Conservation (phyloP, 768 basidiomycete genomes). For the Phaffia tasmanica region DNA sequence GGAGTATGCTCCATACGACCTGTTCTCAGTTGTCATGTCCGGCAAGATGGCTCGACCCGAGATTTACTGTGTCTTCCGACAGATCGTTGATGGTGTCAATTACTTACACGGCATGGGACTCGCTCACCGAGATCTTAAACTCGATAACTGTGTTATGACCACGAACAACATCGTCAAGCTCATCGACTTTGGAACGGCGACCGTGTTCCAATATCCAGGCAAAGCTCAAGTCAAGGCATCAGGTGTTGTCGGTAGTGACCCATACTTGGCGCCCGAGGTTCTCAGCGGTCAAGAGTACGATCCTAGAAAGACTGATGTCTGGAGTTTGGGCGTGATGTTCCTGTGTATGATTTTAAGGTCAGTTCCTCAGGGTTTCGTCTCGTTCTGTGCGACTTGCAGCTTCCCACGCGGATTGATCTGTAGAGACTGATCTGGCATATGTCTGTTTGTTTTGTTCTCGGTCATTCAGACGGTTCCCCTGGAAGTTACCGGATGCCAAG, state of each 20-base stretch:
- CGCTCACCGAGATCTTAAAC: slow-evolving; percentile 95
- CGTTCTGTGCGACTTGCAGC: not conserved
- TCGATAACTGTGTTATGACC: slow-evolving; percentile 99
- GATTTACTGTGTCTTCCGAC: slow-evolving; percentile 97
- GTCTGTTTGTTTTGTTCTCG: not conserved
- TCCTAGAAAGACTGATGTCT: slow-evolving; percentile 94
- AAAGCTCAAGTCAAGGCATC: slow-evolving; percentile 65
- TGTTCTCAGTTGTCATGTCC: slow-evolving; percentile 99
- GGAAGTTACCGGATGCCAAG: slow-evolving; percentile 96
- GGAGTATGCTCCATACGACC: slow-evolving; percentile 97
- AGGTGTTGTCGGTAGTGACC: slow-evolving; percentile 92
- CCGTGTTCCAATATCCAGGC: slow-evolving; percentile 97
- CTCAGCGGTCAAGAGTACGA: slow-evolving; percentile 70
- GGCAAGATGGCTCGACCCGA: slow-evolving; percentile 97
- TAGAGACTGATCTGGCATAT: not conserved
- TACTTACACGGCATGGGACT: slow-evolving; percentile 96
- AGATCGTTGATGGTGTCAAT: slow-evolving; percentile 95
- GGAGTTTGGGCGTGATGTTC: slow-evolving; percentile 97
- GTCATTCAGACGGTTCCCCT: slow-evolving; percentile 61
- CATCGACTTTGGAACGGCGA: slow-evolving; percentile 99
- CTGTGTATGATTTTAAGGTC: slow-evolving; percentile 89
- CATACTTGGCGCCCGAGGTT: slow-evolving; percentile 96
- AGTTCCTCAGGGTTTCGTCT: not conserved
- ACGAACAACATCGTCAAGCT: slow-evolving; percentile 85
- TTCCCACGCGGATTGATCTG: not conserved